Percentiles rank a stretch among this genome's conserved stretches.
Conservation (phyloP, 805 yeast genomes). For the Huiozyma naganishii region DNA sequence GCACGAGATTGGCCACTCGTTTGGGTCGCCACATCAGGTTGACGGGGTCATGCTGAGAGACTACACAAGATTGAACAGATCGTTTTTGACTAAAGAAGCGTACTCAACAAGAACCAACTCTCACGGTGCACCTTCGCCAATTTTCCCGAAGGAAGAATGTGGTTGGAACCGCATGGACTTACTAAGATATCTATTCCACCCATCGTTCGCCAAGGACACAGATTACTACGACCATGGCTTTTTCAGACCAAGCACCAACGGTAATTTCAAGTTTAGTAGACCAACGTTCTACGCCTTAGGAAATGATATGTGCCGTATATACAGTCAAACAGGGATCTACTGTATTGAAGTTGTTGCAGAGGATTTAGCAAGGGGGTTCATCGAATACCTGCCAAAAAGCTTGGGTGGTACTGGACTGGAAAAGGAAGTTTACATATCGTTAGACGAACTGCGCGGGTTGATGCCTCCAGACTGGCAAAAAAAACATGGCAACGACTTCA, state of each 20-base stretch:
- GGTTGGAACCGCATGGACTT: conserved; percentile 82
- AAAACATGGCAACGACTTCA: conserved; percentile 23
- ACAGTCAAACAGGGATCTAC: conserved; percentile 58
- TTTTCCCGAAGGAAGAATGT: conserved; percentile 55
- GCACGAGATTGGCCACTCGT: conserved; percentile 88
- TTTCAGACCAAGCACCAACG: conserved; percentile 27
- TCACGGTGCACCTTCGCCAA: conserved; percentile 37
- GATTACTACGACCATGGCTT: conserved; percentile 43
- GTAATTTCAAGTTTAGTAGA: conserved; percentile 12
- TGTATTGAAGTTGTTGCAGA: conserved; percentile 60
- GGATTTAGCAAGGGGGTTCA: conserved; percentile 39
- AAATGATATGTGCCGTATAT: conserved; percentile 34
- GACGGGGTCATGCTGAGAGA: conserved; percentile 86
- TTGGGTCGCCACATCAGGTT: conserved; percentile 89
- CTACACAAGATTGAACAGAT: conserved; percentile 68
- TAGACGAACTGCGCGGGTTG: conserved; percentile 33
- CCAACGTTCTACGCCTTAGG: conserved; percentile 41
- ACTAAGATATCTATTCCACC: conserved; percentile 70
- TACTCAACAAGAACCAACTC: conserved; percentile 42
- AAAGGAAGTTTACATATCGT: conserved; percentile 37
- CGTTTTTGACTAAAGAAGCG: conserved; percentile 65
- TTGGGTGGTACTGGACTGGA: conserved; percentile 56
- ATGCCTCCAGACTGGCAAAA: conserved; percentile 23
- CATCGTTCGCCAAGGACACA: conserved; percentile 59
- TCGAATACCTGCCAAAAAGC: conserved; percentile 49